Base-by-base conservation (phyloP, 495 filamentous ascomycete genomes). In the Chaetomium tenue region DNA sequence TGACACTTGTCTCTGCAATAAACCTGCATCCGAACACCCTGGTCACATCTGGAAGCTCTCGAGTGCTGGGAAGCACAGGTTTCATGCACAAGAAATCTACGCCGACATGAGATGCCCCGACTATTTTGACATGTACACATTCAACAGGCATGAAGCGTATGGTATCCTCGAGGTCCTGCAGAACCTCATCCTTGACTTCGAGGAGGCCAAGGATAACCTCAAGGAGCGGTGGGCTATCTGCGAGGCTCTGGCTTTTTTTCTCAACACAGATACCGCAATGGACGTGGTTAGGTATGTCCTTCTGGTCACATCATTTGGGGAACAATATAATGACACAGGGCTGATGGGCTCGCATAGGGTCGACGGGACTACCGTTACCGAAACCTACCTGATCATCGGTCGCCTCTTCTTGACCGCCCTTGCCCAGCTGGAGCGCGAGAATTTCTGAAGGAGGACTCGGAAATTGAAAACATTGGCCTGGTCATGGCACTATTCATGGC, bases 41-140 rank as follows among this genome's bases (percentile, higher is more conserved):
- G 75, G 78, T 9, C 77, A 81, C 52, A 68, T 74, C 0, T 83
- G 71, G 70, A 61, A 74, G 33, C 25, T 82, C 60, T 78, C 70
- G 28, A 61, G 61, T 25, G 77, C 79, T 2, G 78, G 76, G 30
- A 67, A 67, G 47, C 28, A 22, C 30, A 75, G 70, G 63, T 73
- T 68, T 65, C 33, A 22, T 25, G 64, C 42, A 6, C 68, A 69
- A 54, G 65, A 25, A 26, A 65, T 57, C 46, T 68, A 72, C 30
- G 50, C 28, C 52, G 20, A 44, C 30, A 40, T 77, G 20, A 72
- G 75, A 15, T 63, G 68, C 55, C 75, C 75, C 2, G 77, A 77
- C 57, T 63, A 64, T 61, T 77, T 78, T 39, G 13, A 25, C 39
- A 78, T 78, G 74, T 74, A 75, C 63, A 77, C 73, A 0, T 78